Evolutionary conservation across 2,329 filamentous ascomycete genomes (phyloP), one percentile per base, ranked within the genome.

Genomic region (Tetracladium maxilliforme): DNA sequence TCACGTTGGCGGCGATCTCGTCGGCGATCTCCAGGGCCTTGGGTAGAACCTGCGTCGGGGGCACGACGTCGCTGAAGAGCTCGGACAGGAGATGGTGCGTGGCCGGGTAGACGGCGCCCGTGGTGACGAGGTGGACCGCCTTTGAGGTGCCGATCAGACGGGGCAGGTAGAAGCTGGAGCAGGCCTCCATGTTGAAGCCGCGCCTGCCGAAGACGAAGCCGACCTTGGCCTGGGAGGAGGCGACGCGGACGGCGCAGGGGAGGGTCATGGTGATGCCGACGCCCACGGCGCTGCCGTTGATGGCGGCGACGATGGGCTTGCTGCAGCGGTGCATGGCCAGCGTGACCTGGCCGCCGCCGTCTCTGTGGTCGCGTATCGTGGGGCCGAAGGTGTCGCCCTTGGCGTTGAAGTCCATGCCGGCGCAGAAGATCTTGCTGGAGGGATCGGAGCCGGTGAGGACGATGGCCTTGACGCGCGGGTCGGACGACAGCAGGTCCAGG

Each of bases 191-290:
- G 30, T 70, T 59, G 39, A 84, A 58, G 2, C 77, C 78, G 21
- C 77, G 61, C 14, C 75, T 64, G 14, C 64, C 60, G 45, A 84
- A 86, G 11, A 82, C 75, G 42, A 83, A 80, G 26, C 77, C 78
- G 33, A 83, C 64, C 41, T 76, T 77, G 3, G 75, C 71, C 8
- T 52, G 48, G 20, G 51, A 43, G 34, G 64, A 68, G 20, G 55
- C 67, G 33, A 75, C 30, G 16, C 61, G 53, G 26, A 67, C 54
- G 24, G 54, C 56, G 26, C 60, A 61, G 3, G 68, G 57, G 4
- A 73, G 52, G 16, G 66, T 67, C 60, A 71, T 67, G 19, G 68
- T 73, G 35, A 72, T 64, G 14, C 69, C 68, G 4, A 72, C 56
- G 25, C 68, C 69, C 4, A 71, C 68, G 12, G 65, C 66, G 22